A percentile compares a stretch with the other conserved stretches of the same genome.
These are phyloP conservation scores for Russula virescens DNA, from an alignment of 768 basidiomycete genomes.

Conservation along the genomic window DNA sequence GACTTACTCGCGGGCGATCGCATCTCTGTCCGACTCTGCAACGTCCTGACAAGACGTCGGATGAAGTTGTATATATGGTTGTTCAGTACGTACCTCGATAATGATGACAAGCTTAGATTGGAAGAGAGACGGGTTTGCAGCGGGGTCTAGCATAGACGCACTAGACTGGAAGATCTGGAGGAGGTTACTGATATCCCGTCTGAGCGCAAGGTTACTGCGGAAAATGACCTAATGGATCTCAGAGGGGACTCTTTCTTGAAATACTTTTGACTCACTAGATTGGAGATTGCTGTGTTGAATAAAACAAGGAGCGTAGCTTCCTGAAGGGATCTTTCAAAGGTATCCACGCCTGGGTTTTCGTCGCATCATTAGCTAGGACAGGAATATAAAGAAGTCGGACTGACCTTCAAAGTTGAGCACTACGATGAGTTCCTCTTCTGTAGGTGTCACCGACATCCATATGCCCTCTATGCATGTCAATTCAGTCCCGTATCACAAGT, in stretches of 20 bases:
- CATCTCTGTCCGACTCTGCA: conserved; percentile 47
- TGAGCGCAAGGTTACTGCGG: conserved; percentile 59
- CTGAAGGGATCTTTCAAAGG: conserved; percentile 56
- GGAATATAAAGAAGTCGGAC: neutral
- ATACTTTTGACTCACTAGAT: conserved; percentile 36
- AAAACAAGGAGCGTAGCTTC: conserved; percentile 58
- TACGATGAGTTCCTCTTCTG: conserved; percentile 47
- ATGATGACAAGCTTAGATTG: conserved; percentile 54
- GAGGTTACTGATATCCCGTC: conserved; percentile 53
- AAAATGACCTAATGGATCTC: conserved; percentile 45
- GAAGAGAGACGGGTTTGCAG: conserved; percentile 52
- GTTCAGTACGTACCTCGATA: conserved; percentile 43
- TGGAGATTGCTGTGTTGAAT: conserved; percentile 61
- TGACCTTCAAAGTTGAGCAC: conserved; percentile 61
- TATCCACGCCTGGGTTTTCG: conserved; percentile 46
- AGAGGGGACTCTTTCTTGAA: neutral
- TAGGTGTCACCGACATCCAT: conserved; percentile 64
- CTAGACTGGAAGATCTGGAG: conserved; percentile 59
- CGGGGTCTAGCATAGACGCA: conserved; percentile 51
- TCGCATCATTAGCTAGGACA: neutral
- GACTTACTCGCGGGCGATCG: conserved; percentile 56
- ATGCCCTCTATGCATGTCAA: conserved; percentile 41
- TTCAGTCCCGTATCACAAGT: neutral
- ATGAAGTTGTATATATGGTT: neutral
- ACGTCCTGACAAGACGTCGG: conserved; percentile 42